phyloP scores from a whole-genome alignment of 805 yeast genomes.

The Starmerella potacharoeniae region DNA sequence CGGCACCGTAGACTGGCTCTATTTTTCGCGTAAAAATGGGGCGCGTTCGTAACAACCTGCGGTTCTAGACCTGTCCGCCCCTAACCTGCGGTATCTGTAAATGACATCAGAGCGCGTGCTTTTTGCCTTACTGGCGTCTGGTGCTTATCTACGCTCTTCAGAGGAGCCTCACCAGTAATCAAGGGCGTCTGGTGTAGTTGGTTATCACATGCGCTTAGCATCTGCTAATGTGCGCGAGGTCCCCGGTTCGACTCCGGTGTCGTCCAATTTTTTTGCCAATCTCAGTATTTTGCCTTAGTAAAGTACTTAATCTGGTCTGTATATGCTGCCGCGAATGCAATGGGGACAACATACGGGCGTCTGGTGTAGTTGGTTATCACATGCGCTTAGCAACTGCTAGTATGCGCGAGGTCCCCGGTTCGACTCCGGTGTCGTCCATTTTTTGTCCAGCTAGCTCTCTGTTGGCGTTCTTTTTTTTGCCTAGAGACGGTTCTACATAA shows the following conservation, averaged over 20 bases:
- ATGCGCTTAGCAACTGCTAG: slow-evolving; percentile 2
- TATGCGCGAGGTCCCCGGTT: slow-evolving; percentile 3
- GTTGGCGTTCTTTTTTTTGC: no score
- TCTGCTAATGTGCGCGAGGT: slow-evolving; percentile 19
- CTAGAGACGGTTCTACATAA: no score
- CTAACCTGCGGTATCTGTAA: no score
- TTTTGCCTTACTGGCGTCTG: no score
- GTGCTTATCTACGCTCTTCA: no score
- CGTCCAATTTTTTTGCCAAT: slow-evolving; percentile 17
- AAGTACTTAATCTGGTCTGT: background rate
- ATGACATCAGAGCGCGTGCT: no score
- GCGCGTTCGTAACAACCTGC: no score
- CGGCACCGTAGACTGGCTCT: no score
- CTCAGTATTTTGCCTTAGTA: background rate
- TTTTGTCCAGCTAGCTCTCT: background rate
- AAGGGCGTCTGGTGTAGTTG: slow-evolving; percentile 22
- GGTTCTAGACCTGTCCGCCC: no score
- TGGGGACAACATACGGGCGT: background rate
- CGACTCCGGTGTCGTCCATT: slow-evolving; percentile 4
- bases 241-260: slow-evolving; percentile 24
- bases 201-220: slow-evolving; percentile 24
- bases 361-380: slow-evolving; percentile 4
- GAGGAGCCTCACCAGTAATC: background rate
- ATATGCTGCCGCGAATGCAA: background rate
- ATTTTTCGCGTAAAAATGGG: no score